Evolutionary conservation across 192 early-diverging fungal species (phyloP).

Genomic region (Backusella westeae): DNA sequence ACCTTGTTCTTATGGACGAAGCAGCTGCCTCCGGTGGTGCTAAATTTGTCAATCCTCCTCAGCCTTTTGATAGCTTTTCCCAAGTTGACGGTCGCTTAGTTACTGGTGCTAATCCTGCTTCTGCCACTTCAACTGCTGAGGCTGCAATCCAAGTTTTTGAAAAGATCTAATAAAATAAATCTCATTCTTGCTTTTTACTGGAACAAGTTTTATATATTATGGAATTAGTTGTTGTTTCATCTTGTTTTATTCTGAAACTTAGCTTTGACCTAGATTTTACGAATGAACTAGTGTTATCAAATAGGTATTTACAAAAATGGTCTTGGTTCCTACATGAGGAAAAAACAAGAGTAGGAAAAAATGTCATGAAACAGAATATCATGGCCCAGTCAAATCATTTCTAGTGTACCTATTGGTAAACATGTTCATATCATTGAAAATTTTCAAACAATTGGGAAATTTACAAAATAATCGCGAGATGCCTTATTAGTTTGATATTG

Average conservation of each 20-base stretch:
- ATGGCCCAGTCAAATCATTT: too few relatives aligned
- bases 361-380: too few relatives aligned
- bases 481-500: too few relatives aligned
- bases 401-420: too few relatives aligned
- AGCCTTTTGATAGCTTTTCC: conserved; percentile 21
- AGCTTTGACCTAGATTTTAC: neutral
- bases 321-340: too few relatives aligned
- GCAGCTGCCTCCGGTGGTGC: conserved; percentile 31
- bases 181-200: neutral
- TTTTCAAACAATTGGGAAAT: too few relatives aligned
- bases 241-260: neutral
- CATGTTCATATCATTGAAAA: too few relatives aligned
- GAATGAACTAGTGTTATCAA: too few relatives aligned
- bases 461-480: too few relatives aligned
- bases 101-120: conserved; percentile 73
- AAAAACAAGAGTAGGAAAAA: too few relatives aligned
- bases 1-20: conserved; percentile 41
- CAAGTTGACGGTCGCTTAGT: conserved; percentile 65
- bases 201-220: neutral
- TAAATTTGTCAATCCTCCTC: conserved; percentile 16
- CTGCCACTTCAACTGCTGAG: conserved; percentile 39
- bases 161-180: neutral
- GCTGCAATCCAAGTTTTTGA: conserved; percentile 14
- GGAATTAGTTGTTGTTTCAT: neutral
- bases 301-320: too few relatives aligned